Base-by-base conservation (phyloP, 495 filamentous ascomycete genomes). In the Paragyromitra xinjiangensis region DNA sequence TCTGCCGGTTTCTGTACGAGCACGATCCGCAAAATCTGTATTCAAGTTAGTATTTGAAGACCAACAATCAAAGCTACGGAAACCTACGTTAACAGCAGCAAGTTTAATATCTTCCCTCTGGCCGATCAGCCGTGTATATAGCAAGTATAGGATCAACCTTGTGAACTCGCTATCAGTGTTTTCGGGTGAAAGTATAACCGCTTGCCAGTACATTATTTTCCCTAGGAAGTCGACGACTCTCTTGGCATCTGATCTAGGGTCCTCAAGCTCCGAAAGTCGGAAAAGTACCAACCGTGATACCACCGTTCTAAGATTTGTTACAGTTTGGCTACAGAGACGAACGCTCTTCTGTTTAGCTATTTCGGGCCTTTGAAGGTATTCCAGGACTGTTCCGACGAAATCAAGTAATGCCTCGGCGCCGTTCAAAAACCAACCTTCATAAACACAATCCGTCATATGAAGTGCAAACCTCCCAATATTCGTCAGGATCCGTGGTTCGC, bases 191-290 rank as follows among this genome's bases (percentile, higher is more conserved):
- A 98, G 85, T 44, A 98, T 87, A 29, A 97, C 92, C 12, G 92
- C 92, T 82, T 98, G 95, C 95, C 95, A 99, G 83, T 98, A 98
- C 2, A 91, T 88, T 77, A 99, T 87, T 79, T 93, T 95, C 51
- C 93, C 87, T 83, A 99, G 86, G 65, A 94, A 92, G 6, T 85
- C 83, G 3, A 92, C 83, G 3, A 91, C 88, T 42, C 92, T 89
- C 8, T 84, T 73, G 42, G 89, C 86, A 44, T 88, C 84, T 2
- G 84, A 85, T 64, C 89, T 84, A 1, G 86, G 82, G 42, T 92
- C 90, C 66, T 94, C 91, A 66, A 93, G 87, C 78, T 97, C 93
- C 2, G 94, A 97, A 16, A 99, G 86, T 69, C 91, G 87, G 26
- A 97, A 88, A 37, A 98, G 86, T 16, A 92, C 87, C 12, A 97